These are phyloP conservation scores for Xylaria sp. DNA, from an alignment of 2,329 filamentous ascomycete species.

Conservation along the genomic window DNA sequence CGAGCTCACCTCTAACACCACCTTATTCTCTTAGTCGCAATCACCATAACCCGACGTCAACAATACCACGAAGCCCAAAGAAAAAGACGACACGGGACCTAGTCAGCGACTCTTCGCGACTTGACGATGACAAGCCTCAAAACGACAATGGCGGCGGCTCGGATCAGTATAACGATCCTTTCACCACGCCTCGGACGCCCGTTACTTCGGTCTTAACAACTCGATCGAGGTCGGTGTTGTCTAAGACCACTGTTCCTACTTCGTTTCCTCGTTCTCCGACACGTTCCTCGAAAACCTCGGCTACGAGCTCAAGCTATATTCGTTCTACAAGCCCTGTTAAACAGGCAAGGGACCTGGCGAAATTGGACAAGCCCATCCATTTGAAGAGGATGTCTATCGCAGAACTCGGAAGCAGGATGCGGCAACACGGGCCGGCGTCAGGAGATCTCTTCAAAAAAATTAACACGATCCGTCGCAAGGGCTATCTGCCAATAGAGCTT, in stretches of 20 bases:
- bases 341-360: conserved; percentile 6
- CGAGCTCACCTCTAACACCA: conserved; percentile 15
- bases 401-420: too few species aligned
- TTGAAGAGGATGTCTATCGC: neutral
- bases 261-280: conserved; percentile 16
- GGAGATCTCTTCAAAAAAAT: too few species aligned
- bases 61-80: conserved; percentile 8
- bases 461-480: neutral
- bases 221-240: conserved; percentile 14
- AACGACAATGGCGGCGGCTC: conserved; percentile 2
- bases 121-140: conserved; percentile 13
- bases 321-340: conserved; percentile 15
- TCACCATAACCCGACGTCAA: neutral
- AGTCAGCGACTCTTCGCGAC: neutral
- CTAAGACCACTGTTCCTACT: neutral
- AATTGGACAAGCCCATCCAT: conserved; percentile 17
- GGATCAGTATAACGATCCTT: conserved; percentile 2
- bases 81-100: conserved; percentile 4
- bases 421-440: too few species aligned
- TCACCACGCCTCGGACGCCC: conserved; percentile 5
- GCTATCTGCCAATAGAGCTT: conserved; percentile 20
- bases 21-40: conserved; percentile 4
- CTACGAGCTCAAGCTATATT: neutral
- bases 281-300: conserved; percentile 4
- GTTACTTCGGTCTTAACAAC: conserved; percentile 7